Evolutionary conservation across 2,329 filamentous ascomycete genomes (phyloP), one percentile per base, ranked within the genome.

Genomic region (Fusarium miscanthi): DNA sequence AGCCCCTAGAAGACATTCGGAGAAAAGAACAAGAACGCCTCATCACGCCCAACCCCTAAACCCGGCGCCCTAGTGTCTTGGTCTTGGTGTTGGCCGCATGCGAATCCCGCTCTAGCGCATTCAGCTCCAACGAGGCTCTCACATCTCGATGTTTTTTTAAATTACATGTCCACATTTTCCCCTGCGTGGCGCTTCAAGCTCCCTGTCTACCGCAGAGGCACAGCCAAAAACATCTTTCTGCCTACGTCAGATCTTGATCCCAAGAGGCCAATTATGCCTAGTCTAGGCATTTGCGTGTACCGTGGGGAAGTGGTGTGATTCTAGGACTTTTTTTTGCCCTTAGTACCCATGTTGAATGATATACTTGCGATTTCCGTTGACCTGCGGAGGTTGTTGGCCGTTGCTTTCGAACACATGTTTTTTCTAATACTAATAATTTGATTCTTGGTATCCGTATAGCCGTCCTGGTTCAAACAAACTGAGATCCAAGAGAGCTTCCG

Each of bases 151-250:
- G n/a, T 19, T 37, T 63, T 77, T 68, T 77, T 76, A 75, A 73
- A 77, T 77, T 77, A 60, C 60, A 51, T 69, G 61, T 69, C 76
- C 76, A 77, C 76, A 73, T 70, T 77, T 77, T 66, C 67, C 76
- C 76, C 72, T 77, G 62, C 48, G 73, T 77, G 74, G 74, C 74
- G 73, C 63, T 63, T 59, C 62, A 58, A 66, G 59, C 64, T 72
- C 57, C 75, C 69, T 71, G 63, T 66, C 72, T 75, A 66, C 68
- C 62, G 49, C 70, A 75, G 70, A 71, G 62, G 51, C 37, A 53
- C 57, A 66, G 64, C 72, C 73, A 75, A 70, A 67, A 73, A 27
- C 52, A 62, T 70, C 17, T 41, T 37, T 58, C 48, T 64, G 59
- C 52, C 68, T 66, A 75, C 71, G 75, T 77, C 76, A 77, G 72